Percentiles rank a stretch among this genome's conserved stretches.
phyloP scores from a whole-genome alignment of 2,329 filamentous ascomycete species.

The Didymellaceae sp. region DNA sequence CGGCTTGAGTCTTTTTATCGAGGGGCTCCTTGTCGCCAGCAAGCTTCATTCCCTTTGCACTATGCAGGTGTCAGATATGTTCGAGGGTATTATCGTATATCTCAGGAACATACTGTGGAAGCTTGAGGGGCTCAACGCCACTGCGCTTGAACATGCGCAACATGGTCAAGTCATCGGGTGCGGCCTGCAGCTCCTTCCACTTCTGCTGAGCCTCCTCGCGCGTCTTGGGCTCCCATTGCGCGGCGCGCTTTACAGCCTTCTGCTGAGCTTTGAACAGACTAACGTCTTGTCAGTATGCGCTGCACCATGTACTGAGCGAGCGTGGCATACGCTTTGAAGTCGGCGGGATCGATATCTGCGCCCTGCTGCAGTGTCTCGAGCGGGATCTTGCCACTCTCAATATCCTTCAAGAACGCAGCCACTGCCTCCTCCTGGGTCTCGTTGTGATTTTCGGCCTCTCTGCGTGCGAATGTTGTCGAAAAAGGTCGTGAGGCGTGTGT shows the following conservation, averaged over 20 bases:
- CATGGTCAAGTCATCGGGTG: constrained; percentile 40
- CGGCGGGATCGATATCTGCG: constrained; percentile 34
- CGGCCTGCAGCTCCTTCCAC: constrained; percentile 41
- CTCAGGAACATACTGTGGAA: constrained; percentile 39
- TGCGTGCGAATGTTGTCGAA: constrained; percentile 34
- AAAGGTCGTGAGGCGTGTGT: constrained; percentile 30
- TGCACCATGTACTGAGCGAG: background rate
- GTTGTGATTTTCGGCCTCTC: constrained; percentile 28
- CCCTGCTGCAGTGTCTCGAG: constrained; percentile 36
- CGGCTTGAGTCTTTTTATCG: constrained; percentile 37
- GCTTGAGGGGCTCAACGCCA: constrained; percentile 44
- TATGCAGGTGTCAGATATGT: constrained; percentile 12
- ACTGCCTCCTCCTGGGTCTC: constrained; percentile 22
- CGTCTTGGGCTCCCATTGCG: constrained; percentile 37
- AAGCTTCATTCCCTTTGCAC: constrained; percentile 41
- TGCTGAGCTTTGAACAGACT: constrained; percentile 38
- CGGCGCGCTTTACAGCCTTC: constrained; percentile 26
- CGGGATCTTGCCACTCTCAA: constrained; percentile 31
- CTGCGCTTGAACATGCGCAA: constrained; percentile 42
- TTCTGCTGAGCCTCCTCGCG: constrained; percentile 36
- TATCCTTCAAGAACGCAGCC: constrained; percentile 23
- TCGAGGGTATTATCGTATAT: too few relatives aligned
- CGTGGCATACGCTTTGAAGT: constrained; percentile 38
- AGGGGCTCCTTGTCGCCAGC: constrained; percentile 40
- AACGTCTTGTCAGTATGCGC: constrained; percentile 20